A percentile compares a stretch with the other conserved stretches of the same genome.
These are phyloP conservation scores for Solanum boliviense DNA, from an alignment of 257 asterid species.

Conservation along the genomic window DNA sequence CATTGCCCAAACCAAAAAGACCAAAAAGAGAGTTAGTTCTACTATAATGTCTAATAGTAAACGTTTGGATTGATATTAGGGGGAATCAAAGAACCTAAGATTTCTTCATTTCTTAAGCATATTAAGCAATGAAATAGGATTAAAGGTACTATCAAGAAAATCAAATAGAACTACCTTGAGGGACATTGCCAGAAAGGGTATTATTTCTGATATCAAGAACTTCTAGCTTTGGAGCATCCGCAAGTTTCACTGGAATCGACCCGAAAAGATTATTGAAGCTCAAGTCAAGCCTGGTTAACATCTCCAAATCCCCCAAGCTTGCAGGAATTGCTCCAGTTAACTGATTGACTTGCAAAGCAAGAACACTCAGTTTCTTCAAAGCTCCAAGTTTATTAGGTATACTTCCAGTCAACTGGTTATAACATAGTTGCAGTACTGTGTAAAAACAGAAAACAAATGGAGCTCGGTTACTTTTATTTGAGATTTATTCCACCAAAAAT, in stretches of 20 bases:
- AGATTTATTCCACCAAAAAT: not conserved
- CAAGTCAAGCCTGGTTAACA: conserved; percentile 74
- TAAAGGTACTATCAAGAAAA: not conserved
- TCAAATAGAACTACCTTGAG: conserved; percentile 41
- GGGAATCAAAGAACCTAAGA: not conserved
- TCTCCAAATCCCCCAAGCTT: conserved; percentile 46
- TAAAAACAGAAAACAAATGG: not conserved
- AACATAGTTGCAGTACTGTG: conserved; percentile 86
- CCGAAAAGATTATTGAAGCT: conserved; percentile 75
- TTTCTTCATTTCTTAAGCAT: not conserved
- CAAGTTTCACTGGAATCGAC: conserved; percentile 57
- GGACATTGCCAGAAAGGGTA: conserved; percentile 83
- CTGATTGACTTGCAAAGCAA: conserved; percentile 78
- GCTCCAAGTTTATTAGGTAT: conserved; percentile 70
- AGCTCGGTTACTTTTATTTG: not conserved
- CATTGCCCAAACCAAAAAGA: conserved; percentile 1
- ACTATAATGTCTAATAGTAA: not conserved
- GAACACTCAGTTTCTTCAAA: conserved; percentile 60
- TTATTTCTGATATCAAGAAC: conserved; percentile 78
- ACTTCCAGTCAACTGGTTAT: conserved; percentile 65
- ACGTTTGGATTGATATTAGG: not conserved
- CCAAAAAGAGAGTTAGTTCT: not conserved
- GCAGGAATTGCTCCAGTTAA: conserved; percentile 92
- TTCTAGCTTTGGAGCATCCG: conserved; percentile 42
- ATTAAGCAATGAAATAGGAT: not conserved